Conservation (phyloP, 306 rosid genomes). For the Pterocarpus macrocarpus region DNA sequence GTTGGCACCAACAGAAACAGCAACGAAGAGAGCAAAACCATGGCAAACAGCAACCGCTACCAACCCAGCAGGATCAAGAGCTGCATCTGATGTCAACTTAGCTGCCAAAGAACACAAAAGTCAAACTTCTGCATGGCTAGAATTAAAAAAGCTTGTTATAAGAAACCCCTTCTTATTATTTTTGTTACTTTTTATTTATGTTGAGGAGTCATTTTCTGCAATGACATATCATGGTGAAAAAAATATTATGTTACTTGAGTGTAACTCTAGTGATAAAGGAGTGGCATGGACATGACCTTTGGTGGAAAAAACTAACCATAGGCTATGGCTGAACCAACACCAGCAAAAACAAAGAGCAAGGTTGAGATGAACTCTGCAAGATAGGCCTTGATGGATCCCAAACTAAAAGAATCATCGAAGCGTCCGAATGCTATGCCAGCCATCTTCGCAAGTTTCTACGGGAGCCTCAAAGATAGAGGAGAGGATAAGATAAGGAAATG, state of each 20-base stretch:
- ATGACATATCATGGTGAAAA: background rate
- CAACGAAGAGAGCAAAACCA: constrained; percentile 90
- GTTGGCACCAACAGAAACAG: constrained; percentile 83
- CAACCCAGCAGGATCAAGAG: constrained; percentile 84
- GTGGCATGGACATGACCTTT: background rate
- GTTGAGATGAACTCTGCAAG: constrained; percentile 95
- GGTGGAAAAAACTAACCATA: constrained; percentile 55
- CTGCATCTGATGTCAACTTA: constrained; percentile 81
- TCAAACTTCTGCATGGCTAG: constrained; percentile 32
- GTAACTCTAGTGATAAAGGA: constrained; percentile 3
- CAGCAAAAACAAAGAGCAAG: constrained; percentile 88
- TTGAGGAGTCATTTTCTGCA: background rate
- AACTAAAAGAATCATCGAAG: constrained; percentile 75
- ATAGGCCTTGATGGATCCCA: constrained; percentile 76
- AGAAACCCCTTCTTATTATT: background rate
- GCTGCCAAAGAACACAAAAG: constrained; percentile 51
- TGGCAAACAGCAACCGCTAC: constrained; percentile 81
- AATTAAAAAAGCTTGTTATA: background rate
- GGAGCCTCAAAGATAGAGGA: constrained; percentile 29
- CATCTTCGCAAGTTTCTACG: constrained; percentile 54
- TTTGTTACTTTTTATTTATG: background rate
- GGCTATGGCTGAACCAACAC: constrained; percentile 90
- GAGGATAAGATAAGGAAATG: constrained; percentile 40
- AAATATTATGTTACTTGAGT: background rate
- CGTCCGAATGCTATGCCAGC: constrained; percentile 81